Evolutionary conservation across 257 asterid species (phyloP), one percentile per base, ranked within the genome.

Genomic region (Eustoma russellianum): DNA sequence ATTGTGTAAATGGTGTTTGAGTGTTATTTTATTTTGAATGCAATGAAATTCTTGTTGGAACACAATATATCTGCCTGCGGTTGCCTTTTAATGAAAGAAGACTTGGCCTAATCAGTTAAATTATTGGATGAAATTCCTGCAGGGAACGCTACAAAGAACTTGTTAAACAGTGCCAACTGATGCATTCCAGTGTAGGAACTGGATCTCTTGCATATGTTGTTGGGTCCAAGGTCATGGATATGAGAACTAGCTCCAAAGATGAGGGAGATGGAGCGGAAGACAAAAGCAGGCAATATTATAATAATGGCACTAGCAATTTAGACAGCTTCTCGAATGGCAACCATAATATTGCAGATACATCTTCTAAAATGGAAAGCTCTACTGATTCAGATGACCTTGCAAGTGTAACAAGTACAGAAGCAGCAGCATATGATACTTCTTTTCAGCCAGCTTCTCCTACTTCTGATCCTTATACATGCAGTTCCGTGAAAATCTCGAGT

Each of bases 131-230:
- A 43, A 33, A 49, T 56, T 45, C 64, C 64, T 66, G 62, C 83
- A 91, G 98, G 82, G 94, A 84, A 57, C 88, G 98, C 4, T 91
- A 82, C 66, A 71, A 58, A 55, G 95, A 84, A 59, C 98, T 91
- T 35, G 72, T 82, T 58, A 84, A 77, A 69, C 88, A 87, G 70
- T 91, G 96, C 63, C 98, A 82, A 72, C 50, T 61, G 70, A 91
- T 91, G 98, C 96, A 91, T 82, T 79, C 98, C 55, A 91, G 94
- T 74, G 59, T 91, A 61, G 98, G 98, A 67, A 91, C 98, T 62
- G 98, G 98, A 68, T 80, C 95, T 51, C 85, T 91, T 69, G 98
- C 98, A 48, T 84, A 82, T 76, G 86, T 79, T 65, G 85, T 91
- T 52, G 98, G 98, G 63, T 82, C 98, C 58, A 91, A 87, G 70